phyloP scores from a whole-genome alignment of 208 protist genomes.

The Trichomonas tenax region DNA sequence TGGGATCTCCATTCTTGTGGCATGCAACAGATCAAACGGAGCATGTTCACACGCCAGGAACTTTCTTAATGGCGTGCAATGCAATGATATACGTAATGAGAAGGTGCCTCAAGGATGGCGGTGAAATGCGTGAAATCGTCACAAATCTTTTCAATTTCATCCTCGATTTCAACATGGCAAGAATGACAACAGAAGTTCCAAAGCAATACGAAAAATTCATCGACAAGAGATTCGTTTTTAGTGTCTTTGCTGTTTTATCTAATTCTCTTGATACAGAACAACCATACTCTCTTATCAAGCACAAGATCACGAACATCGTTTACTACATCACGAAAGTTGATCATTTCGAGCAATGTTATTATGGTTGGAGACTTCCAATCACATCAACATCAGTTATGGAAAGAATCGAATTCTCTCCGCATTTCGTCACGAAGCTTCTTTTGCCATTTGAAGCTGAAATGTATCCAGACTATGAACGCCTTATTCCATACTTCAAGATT shows the following conservation, averaged over 20 bases:
- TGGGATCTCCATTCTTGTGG: background rate
- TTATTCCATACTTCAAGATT: background rate
- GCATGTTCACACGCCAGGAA: background rate
- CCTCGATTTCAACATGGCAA: background rate
- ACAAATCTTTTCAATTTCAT: background rate
- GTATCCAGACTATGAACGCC: background rate
- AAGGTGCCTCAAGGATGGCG: background rate
- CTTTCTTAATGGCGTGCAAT: background rate
- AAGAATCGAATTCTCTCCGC: background rate
- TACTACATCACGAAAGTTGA: background rate
- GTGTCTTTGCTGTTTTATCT: background rate
- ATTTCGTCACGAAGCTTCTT: background rate
- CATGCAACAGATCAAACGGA: background rate
- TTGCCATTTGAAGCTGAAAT: background rate
- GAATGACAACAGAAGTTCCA: background rate
- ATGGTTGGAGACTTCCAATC: background rate
- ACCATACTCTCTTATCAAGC: background rate
- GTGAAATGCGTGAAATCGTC: background rate
- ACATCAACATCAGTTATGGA: background rate
- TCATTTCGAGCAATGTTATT: background rate
- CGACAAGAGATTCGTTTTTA: background rate
- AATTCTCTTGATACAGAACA: background rate
- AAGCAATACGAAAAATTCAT: background rate
- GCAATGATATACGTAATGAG: background rate
- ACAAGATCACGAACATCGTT: background rate